These are phyloP conservation scores for Physcomitrellopsis africana DNA, from an alignment of 225 moss, liverwort and hornwort species.

Conservation along the genomic window DNA sequence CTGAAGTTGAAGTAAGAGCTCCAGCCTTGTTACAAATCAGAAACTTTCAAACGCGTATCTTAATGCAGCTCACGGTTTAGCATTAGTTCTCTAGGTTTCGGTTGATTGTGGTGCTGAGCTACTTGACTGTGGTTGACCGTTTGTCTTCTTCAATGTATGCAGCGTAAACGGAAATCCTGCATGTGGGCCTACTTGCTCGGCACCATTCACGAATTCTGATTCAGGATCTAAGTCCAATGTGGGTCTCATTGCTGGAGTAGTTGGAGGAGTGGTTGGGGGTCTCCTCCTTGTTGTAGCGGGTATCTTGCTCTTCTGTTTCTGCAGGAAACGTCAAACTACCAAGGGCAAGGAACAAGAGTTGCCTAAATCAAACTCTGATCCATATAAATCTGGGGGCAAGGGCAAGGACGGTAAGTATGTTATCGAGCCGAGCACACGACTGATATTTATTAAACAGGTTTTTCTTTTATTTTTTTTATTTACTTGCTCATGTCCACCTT, in stretches of 20 bases:
- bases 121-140: background rate
- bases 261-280: background rate
- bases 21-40: background rate
- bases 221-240: background rate
- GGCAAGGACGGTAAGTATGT: background rate
- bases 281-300: background rate
- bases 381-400: background rate
- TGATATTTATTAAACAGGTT: too few relatives aligned
- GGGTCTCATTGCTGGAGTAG: background rate
- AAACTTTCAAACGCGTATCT: too few relatives aligned
- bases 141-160: background rate
- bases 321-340: background rate
- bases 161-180: constrained; percentile 34
- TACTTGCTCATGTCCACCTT: too few relatives aligned
- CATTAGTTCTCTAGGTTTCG: background rate
- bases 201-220: background rate
- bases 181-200: background rate
- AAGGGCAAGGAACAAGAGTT: background rate
- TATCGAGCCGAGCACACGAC: too few relatives aligned
- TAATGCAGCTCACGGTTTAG: background rate
- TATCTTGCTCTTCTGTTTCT: background rate
- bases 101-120: background rate
- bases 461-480: too few relatives aligned
- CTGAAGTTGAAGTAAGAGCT: background rate
- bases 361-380: background rate